Evolutionary conservation across 2,329 filamentous ascomycete genomes (phyloP).

Genomic region (Colletotrichum simmondsii): DNA sequence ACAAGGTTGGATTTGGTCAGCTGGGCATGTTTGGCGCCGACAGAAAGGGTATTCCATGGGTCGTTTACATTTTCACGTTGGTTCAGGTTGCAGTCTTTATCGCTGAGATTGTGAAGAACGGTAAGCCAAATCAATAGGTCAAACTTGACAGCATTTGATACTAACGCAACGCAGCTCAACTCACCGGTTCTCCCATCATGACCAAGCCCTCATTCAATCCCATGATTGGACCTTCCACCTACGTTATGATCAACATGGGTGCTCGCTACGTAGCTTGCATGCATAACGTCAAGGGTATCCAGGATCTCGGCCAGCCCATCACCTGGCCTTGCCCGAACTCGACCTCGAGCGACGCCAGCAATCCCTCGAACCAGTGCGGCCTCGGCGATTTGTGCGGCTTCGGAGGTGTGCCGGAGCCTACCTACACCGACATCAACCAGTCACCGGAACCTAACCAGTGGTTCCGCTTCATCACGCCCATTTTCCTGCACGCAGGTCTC

Average conservation of each 20-base stretch:
- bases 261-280: constrained; percentile 94
- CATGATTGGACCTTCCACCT: constrained; percentile 94
- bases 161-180: constrained; percentile 62
- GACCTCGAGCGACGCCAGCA: constrained; percentile 66
- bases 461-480: constrained; percentile 95
- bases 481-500: constrained; percentile 93
- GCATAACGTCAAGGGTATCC: constrained; percentile 80
- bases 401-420: constrained; percentile 76
- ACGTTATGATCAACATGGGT: constrained; percentile 96
- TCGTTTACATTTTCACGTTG: constrained; percentile 82
- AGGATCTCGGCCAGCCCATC: constrained; percentile 60
- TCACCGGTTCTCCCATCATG: constrained; percentile 82
- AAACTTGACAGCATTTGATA: not conserved
- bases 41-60: constrained; percentile 75
- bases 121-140: constrained; percentile 58
- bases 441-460: constrained; percentile 85
- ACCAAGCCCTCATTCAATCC: constrained; percentile 91
- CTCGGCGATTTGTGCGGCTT: constrained; percentile 89
- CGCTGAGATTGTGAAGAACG: constrained; percentile 85
- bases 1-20: constrained; percentile 66
- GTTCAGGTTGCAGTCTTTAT: constrained; percentile 89
- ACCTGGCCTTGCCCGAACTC: constrained; percentile 86
- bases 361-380: constrained; percentile 69
- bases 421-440: constrained; percentile 62
- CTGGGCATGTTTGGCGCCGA: constrained; percentile 68